phyloP scores from a whole-genome alignment of 306 rosid genomes.

The Corylus avellana region DNA sequence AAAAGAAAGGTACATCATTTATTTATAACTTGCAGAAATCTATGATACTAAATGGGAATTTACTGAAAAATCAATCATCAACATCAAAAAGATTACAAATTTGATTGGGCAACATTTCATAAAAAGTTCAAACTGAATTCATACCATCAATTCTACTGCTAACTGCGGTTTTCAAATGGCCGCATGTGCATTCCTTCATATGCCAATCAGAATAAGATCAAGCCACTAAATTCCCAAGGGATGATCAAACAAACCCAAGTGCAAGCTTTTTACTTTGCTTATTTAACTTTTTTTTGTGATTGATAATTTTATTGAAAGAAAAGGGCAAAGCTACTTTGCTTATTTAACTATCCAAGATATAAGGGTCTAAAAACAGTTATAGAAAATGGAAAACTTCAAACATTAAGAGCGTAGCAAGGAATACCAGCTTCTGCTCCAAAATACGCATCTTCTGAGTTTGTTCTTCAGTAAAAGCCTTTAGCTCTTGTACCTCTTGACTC shows the following conservation, averaged over 20 bases:
- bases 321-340: not conserved
- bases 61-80: not conserved
- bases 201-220: not conserved
- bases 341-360: conserved; percentile 6
- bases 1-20: not conserved
- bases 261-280: not conserved
- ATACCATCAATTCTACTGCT: not conserved
- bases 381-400: conserved; percentile 18
- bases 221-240: not conserved
- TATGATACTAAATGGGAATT: not conserved
- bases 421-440: conserved; percentile 68
- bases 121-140: not conserved
- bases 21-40: not conserved
- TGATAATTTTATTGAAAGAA: not conserved
- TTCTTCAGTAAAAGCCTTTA: conserved; percentile 35
- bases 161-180: not conserved
- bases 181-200: not conserved
- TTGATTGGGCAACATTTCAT: not conserved
- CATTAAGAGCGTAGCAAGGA: conserved; percentile 15
- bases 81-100: not conserved
- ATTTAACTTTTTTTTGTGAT: no score
- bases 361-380: conserved; percentile 11
- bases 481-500: conserved; percentile 54
- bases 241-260: conserved; percentile 12
- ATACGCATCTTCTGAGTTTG: conserved; percentile 38